A percentile compares a stretch with the other conserved stretches of the same genome.
Conservation (phyloP, 75 land plant species). For the Cupressus sempervirens region DNA sequence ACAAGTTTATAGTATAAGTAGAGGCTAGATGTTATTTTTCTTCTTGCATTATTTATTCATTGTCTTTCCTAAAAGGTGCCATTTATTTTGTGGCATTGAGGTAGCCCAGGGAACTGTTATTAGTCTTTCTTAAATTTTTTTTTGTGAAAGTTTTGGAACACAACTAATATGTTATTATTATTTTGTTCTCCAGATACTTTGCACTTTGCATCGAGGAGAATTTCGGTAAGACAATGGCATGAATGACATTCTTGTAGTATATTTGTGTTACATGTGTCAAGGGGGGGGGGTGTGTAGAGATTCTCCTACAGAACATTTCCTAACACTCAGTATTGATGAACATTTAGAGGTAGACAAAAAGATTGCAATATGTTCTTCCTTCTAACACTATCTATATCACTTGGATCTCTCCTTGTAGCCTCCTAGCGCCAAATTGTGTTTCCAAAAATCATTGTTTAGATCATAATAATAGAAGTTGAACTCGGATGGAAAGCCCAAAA, state of each 20-base stretch:
- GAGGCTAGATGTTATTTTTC: not conserved
- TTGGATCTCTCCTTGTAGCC: not conserved
- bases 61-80: not conserved
- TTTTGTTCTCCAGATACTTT: slow-evolving; percentile 64
- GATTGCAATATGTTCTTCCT: not conserved
- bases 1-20: not conserved
- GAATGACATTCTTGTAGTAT: not conserved
- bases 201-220: slow-evolving; percentile 91
- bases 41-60: not conserved
- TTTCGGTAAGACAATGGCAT: slow-evolving; percentile 47
- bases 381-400: not conserved
- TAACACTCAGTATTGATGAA: not conserved
- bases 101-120: not conserved
- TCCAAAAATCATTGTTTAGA: not conserved
- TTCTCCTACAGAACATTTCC: not conserved
- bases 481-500: no score
- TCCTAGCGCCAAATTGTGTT: not conserved
- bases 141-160: not conserved
- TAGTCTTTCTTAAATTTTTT: not conserved
- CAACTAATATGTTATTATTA: slow-evolving; percentile 8
- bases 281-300: not conserved
- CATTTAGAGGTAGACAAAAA: not conserved
- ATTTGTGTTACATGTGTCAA: not conserved
- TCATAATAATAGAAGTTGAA: not conserved
- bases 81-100: not conserved